phyloP scores from a whole-genome alignment of 2,329 filamentous ascomycete species.

The Calonectria naviculata region DNA sequence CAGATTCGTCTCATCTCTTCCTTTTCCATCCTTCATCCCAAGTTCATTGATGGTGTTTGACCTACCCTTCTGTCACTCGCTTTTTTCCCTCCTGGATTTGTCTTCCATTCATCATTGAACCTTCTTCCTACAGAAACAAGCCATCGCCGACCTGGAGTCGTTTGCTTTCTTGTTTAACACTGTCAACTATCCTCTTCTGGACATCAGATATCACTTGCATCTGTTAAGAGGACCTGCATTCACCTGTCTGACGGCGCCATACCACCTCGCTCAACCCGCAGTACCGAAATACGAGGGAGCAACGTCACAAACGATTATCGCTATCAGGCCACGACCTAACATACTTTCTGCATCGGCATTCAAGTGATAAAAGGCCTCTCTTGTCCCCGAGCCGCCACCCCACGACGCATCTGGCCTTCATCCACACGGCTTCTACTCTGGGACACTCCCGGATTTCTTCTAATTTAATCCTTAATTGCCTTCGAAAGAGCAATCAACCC shows the following conservation, averaged over 20 bases:
- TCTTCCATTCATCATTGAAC: slow-evolving; percentile 23
- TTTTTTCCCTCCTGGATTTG: slow-evolving; percentile 17
- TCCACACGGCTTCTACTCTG: slow-evolving; percentile 17
- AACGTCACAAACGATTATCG: slow-evolving; percentile 29
- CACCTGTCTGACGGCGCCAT: slow-evolving; percentile 32
- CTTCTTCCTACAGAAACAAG: slow-evolving; percentile 24
- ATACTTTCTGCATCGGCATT: slow-evolving; percentile 29
- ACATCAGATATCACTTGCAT: slow-evolving; percentile 38
- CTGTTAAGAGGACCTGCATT: slow-evolving; percentile 31
- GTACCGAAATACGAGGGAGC: slow-evolving; percentile 31
- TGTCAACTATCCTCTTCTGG: slow-evolving; percentile 25
- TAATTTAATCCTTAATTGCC: slow-evolving; percentile 39
- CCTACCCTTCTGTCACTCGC: slow-evolving; percentile 28
- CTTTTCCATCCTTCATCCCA: slow-evolving; percentile 32
- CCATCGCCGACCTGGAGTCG: slow-evolving; percentile 32
- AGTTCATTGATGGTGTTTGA: slow-evolving; percentile 29
- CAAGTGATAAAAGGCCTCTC: slow-evolving; percentile 34
- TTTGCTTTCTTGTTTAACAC: slow-evolving; percentile 19
- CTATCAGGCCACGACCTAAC: slow-evolving; percentile 23
- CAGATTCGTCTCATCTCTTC: slow-evolving; percentile 44
- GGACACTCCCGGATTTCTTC: slow-evolving; percentile 8
- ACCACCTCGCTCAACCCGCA: slow-evolving; percentile 24
- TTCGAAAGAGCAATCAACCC: slow-evolving; percentile 29
- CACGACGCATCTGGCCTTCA: slow-evolving; percentile 24
- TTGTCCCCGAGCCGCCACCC: slow-evolving; percentile 26